Conservation (phyloP, 371 early-diverging fungal genomes). For the Batkoa obscura region DNA sequence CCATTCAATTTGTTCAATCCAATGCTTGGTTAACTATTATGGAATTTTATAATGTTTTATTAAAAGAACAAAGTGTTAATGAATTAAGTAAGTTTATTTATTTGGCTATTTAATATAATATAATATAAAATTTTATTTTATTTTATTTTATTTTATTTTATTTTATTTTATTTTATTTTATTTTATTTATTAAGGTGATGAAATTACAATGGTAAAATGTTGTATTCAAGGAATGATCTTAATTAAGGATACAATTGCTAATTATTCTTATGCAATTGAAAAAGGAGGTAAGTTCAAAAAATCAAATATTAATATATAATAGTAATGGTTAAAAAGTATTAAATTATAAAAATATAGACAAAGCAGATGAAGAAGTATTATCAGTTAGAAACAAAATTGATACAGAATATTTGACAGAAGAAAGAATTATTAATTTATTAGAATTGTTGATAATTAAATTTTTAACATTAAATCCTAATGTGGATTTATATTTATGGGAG, state of each 20-base stretch:
- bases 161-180: too few relatives aligned
- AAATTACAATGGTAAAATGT: constrained; percentile 14
- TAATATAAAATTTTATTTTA: too few relatives aligned
- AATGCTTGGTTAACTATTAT: constrained; percentile 44
- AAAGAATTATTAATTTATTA: constrained; percentile 34
- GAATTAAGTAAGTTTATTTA: too few relatives aligned
- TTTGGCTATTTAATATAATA: too few relatives aligned
- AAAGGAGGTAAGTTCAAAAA: constrained; percentile 6
- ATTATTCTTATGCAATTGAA: not conserved
- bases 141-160: too few relatives aligned
- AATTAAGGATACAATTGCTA: not conserved
- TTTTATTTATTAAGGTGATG: not conserved
- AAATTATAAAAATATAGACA: constrained; percentile 15
- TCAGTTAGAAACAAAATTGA: constrained; percentile 37
- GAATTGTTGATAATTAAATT: constrained; percentile 56
- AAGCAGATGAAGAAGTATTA: constrained; percentile 23
- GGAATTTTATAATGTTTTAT: constrained; percentile 51
- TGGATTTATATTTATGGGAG: constrained; percentile 61
- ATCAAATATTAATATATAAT: not conserved
- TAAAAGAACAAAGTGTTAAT: constrained; percentile 7
- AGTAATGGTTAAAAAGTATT: not conserved
- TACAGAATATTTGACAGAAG: constrained; percentile 42
- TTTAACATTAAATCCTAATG: constrained; percentile 33
- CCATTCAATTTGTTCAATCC: constrained; percentile 44
- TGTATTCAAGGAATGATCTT: constrained; percentile 48